Conservation (phyloP, 2,329 filamentous ascomycete genomes). For the Geosmithia morbida region DNA sequence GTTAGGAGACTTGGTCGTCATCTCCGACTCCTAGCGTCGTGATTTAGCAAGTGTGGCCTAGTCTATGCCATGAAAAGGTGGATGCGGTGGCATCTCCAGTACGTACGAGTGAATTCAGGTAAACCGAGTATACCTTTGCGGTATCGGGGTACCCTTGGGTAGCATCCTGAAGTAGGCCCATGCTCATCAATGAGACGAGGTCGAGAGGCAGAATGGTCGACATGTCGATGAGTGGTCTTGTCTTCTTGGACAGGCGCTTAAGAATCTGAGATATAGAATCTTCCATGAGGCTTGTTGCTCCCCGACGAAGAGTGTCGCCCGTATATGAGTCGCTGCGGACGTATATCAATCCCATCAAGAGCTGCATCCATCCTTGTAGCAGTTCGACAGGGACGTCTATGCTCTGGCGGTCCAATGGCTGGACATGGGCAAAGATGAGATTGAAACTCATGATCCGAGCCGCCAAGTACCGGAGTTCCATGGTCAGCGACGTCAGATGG, state of each 20-base stretch:
- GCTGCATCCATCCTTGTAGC: background rate
- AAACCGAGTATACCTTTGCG: background rate
- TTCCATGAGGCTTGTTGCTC: background rate
- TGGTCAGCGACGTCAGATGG: background rate
- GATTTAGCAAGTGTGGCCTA: background rate
- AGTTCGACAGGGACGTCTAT: background rate
- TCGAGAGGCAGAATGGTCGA: background rate
- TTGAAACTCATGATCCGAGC: background rate
- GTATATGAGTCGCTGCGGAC: background rate
- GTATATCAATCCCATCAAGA: background rate
- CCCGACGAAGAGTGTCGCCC: background rate
- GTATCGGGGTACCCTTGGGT: background rate
- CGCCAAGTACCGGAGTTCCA: background rate
- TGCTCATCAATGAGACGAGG: background rate
- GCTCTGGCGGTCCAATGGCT: background rate
- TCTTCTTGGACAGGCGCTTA: background rate
- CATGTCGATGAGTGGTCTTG: background rate
- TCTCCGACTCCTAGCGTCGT: background rate
- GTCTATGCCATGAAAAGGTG: too few relatives aligned
- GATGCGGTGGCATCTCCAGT: too few relatives aligned
- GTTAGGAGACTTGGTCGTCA: background rate
- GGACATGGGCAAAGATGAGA: background rate
- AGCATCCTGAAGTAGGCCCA: background rate
- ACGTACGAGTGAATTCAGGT: background rate
- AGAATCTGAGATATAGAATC: background rate